phyloP scores from a whole-genome alignment of 352 stramenopile genomes.

The Labyrinthula sp. region DNA sequence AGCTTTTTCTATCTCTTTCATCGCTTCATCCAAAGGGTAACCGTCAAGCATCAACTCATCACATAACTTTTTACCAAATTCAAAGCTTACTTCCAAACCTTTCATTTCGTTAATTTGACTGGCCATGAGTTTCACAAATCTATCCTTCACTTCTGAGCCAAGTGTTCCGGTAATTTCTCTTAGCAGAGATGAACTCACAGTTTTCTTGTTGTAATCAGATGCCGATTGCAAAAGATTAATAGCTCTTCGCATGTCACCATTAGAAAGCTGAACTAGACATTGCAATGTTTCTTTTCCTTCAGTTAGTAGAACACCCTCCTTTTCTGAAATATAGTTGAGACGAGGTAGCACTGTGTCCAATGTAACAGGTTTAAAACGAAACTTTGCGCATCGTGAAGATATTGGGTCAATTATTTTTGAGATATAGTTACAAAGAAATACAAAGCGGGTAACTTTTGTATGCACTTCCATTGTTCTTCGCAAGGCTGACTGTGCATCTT shows the following conservation, averaged over 20 bases:
- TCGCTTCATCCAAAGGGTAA: too few relatives aligned
- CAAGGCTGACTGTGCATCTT: slow-evolving; percentile 83
- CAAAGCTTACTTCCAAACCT: too few relatives aligned
- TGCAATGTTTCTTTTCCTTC: slow-evolving; percentile 56
- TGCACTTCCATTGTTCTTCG: slow-evolving; percentile 86
- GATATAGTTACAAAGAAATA: slow-evolving; percentile 96
- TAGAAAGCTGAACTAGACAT: slow-evolving; percentile 65
- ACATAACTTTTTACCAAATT: too few relatives aligned
- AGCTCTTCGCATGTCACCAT: slow-evolving; percentile 86
- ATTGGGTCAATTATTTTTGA: slow-evolving; percentile 93
- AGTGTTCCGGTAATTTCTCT: too few relatives aligned
- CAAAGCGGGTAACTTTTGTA: slow-evolving; percentile 89
- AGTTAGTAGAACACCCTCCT: slow-evolving; percentile 46
- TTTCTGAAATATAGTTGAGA: slow-evolving; percentile 19
- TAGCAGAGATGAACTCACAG: slow-evolving; percentile 43
- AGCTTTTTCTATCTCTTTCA: too few relatives aligned
- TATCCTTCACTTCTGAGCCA: too few relatives aligned
- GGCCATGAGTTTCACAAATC: too few relatives aligned
- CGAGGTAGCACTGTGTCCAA: slow-evolving; percentile 15
- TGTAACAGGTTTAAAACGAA: slow-evolving; percentile 33
- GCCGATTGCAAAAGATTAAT: slow-evolving; percentile 92
- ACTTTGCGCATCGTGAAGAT: slow-evolving; percentile 73
- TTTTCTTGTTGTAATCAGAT: slow-evolving; percentile 63
- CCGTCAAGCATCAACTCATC: too few relatives aligned
- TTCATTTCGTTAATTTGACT: too few relatives aligned